Evolutionary conservation across 192 early-diverging fungal genomes (phyloP).

Genomic region (Tieghemiomyces parasiticus): DNA sequence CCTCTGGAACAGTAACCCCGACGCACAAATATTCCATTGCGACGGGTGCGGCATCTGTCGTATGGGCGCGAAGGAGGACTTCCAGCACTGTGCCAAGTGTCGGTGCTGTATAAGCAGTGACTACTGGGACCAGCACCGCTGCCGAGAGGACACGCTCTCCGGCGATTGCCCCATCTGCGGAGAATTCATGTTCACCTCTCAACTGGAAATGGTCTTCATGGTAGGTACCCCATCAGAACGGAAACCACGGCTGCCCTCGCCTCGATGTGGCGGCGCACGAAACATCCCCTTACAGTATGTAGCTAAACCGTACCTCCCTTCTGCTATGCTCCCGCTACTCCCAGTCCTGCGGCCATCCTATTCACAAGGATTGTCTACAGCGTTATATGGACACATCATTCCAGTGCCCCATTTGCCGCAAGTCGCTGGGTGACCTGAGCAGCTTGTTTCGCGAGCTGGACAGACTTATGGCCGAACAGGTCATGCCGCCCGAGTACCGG

Average conservation of each 20-base stretch:
- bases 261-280: too few relatives aligned
- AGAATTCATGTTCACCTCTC: slow-evolving; percentile 85
- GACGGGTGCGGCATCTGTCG: slow-evolving; percentile 86
- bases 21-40: slow-evolving; percentile 87
- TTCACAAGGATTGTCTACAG: slow-evolving; percentile 75
- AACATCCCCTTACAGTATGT: too few relatives aligned
- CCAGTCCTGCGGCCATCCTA: slow-evolving; percentile 81
- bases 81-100: slow-evolving; percentile 84
- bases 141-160: slow-evolving; percentile 82
- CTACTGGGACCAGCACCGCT: slow-evolving; percentile 64
- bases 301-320: too few relatives aligned
- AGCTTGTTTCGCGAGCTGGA: slow-evolving; percentile 76
- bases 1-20: slow-evolving; percentile 74
- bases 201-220: slow-evolving; percentile 68
- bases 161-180: slow-evolving; percentile 94
- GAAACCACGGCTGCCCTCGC: too few relatives aligned
- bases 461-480: slow-evolving; percentile 51
- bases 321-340: too few relatives aligned
- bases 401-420: slow-evolving; percentile 89
- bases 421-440: slow-evolving; percentile 75
- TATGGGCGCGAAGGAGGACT: slow-evolving; percentile 65
- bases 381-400: slow-evolving; percentile 80
- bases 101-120: slow-evolving; percentile 76
- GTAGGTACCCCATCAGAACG: too few relatives aligned
- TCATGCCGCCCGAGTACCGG: slow-evolving; percentile 84